These are phyloP conservation scores for Boletellus dicymbophilus DNA, from an alignment of 1,284 basidiomycete genomes.

Conservation along the genomic window DNA sequence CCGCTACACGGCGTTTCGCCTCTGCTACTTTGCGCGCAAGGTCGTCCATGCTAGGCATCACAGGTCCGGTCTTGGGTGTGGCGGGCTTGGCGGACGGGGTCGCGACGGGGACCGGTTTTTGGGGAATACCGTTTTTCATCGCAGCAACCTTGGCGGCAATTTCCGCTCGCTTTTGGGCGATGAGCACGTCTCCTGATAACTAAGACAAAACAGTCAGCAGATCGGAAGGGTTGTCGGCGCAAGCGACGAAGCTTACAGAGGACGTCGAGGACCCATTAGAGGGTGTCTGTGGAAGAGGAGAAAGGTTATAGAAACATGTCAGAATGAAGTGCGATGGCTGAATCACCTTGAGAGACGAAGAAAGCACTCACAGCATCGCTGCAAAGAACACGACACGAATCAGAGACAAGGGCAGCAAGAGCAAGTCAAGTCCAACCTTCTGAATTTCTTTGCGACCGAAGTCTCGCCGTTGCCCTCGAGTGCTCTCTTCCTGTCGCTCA, in stretches of 20 bases:
- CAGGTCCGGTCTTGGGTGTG: conserved; percentile 33
- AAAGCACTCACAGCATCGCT: conserved; percentile 68
- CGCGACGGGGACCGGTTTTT: conserved; percentile 22
- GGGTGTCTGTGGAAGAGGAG: conserved; percentile 48
- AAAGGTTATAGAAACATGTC: conserved; percentile 71
- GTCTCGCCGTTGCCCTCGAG: conserved; percentile 53
- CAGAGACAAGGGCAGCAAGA: conserved; percentile 14
- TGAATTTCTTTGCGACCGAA: conserved; percentile 60
- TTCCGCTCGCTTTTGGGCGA: conserved; percentile 81
- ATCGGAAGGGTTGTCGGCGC: neutral
- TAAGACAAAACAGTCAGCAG: conserved; percentile 17
- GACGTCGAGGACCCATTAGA: conserved; percentile 46
- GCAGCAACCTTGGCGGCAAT: conserved; percentile 83
- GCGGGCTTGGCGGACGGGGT: conserved; percentile 35
- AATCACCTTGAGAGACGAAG: conserved; percentile 65
- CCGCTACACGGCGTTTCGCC: conserved; percentile 76
- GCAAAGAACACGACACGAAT: conserved; percentile 23
- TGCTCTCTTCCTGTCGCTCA: conserved; percentile 53
- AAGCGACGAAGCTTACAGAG: conserved; percentile 39
- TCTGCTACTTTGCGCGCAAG: conserved; percentile 73
- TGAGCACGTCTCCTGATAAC: conserved; percentile 59
- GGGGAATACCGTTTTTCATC: conserved; percentile 57
- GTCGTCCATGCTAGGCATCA: conserved; percentile 59
- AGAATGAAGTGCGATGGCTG: conserved; percentile 47
- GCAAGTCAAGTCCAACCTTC: conserved; percentile 53